These are phyloP conservation scores for Coffea canephora DNA, from an alignment of 257 asterid genomes.

Conservation along the genomic window DNA sequence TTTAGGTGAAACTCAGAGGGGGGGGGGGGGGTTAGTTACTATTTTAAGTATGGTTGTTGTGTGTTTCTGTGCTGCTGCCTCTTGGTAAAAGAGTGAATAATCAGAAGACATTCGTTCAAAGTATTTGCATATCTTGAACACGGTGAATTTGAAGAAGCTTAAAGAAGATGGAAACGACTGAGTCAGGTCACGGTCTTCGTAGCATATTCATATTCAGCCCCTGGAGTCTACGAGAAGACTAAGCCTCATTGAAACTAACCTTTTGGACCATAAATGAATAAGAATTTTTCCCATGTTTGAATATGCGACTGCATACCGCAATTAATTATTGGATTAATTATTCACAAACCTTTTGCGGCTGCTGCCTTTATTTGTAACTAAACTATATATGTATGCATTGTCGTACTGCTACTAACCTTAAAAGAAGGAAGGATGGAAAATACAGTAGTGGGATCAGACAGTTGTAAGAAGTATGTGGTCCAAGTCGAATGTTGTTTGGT, in stretches of 20 bases:
- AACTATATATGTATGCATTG: background rate
- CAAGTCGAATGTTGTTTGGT: background rate
- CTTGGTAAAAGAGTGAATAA: constrained; percentile 5
- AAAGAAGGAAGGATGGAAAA: no score
- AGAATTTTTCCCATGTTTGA: constrained; percentile 45
- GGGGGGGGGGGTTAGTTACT: no score
- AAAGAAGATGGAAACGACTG: constrained; percentile 24
- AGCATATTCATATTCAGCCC: background rate
- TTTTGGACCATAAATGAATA: constrained; percentile 31
- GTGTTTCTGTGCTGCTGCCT: constrained; percentile 15
- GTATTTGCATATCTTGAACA: constrained; percentile 44
- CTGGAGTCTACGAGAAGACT: constrained; percentile 59
- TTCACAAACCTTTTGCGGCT: background rate
- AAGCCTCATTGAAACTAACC: constrained; percentile 47
- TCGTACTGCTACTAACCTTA: background rate
- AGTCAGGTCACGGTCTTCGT: constrained; percentile 20
- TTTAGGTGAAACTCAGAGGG: background rate
- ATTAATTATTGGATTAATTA: background rate
- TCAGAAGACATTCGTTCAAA: constrained; percentile 36
- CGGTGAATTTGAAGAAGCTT: constrained; percentile 46
- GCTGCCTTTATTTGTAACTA: background rate
- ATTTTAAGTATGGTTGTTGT: background rate
- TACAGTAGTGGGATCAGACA: no score
- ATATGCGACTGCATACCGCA: constrained; percentile 20
- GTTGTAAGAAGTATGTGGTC: background rate